Base-by-base conservation (phyloP, 768 basidiomycete species). In the Infundibulicybe gibba region DNA sequence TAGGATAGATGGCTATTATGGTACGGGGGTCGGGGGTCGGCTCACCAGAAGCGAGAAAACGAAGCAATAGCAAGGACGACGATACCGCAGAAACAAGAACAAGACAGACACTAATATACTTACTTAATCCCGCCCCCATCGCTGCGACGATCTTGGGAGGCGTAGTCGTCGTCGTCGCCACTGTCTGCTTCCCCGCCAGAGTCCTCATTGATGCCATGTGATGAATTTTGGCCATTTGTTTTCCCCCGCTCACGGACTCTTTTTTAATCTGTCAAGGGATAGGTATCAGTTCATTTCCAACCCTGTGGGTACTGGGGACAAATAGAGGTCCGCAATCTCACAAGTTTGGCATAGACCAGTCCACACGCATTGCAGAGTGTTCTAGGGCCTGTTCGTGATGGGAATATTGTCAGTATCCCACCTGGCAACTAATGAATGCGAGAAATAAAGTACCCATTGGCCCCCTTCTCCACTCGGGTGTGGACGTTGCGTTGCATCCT, bases 281-380 rank as follows among this genome's bases (percentile, higher is more conserved):
- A 25, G 3, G 25, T 25, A 25, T 25, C 25, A 25, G 8, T 46
- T 65, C 65, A 43, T 60, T 60, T 42, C 61, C 59, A n/a, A 16
- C 67, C 61, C 48, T 66, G 69, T 53, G 64, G 67, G 43, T 68
- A 64, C 67, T 66, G 44, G 21, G 35, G 46, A 40, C 50, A 32
- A 53, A 32, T 43, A 25, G 38, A 11, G 46, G 20, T 33, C 49
- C 42, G 48, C 20, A 14, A 19, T 75, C 83, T 61, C 63, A 90
- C 87, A 64, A 90, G 73, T 69, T 91, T 91, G 45, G 88, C 89
- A 63, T 89, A 91, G 49, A 91, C 88, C 53, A 91, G 78, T 45
- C 88, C 88, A 64, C 88, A 91, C 10, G 88, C 88, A 61, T 91
- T 91, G 63, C 88, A 91, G 44, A 91, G 69, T 45, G 88, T 90